Evolutionary conservation across 2,329 filamentous ascomycete genomes (phyloP).

Genomic region (Paramyrothecium roridum): DNA sequence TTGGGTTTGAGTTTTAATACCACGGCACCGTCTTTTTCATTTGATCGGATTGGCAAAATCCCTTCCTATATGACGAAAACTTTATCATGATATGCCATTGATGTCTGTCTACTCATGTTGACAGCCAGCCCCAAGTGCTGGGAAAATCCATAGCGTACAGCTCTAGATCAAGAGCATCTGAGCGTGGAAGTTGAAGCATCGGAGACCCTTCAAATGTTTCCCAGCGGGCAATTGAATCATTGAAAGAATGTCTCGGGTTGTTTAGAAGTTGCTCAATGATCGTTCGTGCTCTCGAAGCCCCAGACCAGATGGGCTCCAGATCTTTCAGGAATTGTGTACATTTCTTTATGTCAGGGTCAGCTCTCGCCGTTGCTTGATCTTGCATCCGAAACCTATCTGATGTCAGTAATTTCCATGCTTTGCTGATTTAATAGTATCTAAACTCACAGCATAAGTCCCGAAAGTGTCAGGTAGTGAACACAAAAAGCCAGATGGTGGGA

Average conservation of each 20-base stretch:
- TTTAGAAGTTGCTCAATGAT: constrained; percentile 20
- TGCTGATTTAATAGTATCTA: background rate
- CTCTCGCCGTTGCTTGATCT: background rate
- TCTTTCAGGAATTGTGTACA: constrained; percentile 17
- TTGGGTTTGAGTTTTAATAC: constrained; percentile 1
- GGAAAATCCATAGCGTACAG: background rate
- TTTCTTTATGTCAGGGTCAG: constrained; percentile 11
- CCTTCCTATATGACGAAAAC: no score
- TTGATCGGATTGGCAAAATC: no score
- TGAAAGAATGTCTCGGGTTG: background rate
- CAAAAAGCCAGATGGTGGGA: constrained; percentile 22
- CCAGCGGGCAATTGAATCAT: background rate
- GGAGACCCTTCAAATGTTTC: background rate
- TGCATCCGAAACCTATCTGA: constrained; percentile 14
- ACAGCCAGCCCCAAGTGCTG: background rate
- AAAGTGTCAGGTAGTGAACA: constrained; percentile 20
- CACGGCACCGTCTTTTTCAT: no score
- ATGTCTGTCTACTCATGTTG: background rate
- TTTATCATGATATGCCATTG: no score
- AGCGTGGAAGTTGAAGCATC: background rate
- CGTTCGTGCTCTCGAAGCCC: constrained; percentile 14
- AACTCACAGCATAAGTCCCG: constrained; percentile 19
- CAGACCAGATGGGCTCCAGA: constrained; percentile 19
- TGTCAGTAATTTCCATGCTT: background rate
- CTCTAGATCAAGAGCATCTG: background rate